These are phyloP conservation scores for Aspergillus tamarii DNA, from an alignment of 2,329 filamentous ascomycete genomes.

Conservation along the genomic window DNA sequence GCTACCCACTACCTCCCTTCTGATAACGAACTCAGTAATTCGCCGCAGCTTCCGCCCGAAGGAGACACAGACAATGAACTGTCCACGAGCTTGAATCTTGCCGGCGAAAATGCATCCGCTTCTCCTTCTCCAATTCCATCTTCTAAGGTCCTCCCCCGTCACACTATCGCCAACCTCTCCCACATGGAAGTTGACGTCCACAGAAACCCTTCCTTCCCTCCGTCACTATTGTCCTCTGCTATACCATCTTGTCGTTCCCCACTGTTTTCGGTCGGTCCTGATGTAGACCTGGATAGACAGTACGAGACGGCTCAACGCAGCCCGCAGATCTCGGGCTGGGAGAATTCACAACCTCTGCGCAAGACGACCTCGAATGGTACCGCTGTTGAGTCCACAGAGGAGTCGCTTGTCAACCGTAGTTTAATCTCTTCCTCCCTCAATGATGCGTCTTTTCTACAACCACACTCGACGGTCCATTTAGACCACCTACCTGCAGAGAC, in stretches of 20 bases:
- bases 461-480: constrained; percentile 25
- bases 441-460: constrained; percentile 28
- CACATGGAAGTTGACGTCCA: constrained; percentile 44
- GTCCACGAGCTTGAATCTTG: constrained; percentile 35
- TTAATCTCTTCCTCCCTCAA: constrained; percentile 33
- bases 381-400: constrained; percentile 27
- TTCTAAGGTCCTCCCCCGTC: constrained; percentile 35
- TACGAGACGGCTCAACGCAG: constrained; percentile 24
- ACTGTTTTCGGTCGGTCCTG: constrained; percentile 32
- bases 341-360: constrained; percentile 25
- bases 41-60: constrained; percentile 39
- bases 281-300: constrained; percentile 27
- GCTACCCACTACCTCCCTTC: constrained; percentile 62
- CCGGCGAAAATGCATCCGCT: constrained; percentile 34
- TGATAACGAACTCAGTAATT: constrained; percentile 48
- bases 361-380: constrained; percentile 28
- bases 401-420: constrained; percentile 26
- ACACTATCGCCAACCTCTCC: constrained; percentile 33
- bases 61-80: constrained; percentile 33
- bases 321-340: constrained; percentile 21
- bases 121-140: constrained; percentile 29
- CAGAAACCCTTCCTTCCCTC: constrained; percentile 35
- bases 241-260: constrained; percentile 24
- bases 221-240: constrained; percentile 31
- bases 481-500: constrained; percentile 23